Evolutionary conservation across 805 yeast genomes (phyloP).

Genomic region (Isabelozyma gotoi): DNA sequence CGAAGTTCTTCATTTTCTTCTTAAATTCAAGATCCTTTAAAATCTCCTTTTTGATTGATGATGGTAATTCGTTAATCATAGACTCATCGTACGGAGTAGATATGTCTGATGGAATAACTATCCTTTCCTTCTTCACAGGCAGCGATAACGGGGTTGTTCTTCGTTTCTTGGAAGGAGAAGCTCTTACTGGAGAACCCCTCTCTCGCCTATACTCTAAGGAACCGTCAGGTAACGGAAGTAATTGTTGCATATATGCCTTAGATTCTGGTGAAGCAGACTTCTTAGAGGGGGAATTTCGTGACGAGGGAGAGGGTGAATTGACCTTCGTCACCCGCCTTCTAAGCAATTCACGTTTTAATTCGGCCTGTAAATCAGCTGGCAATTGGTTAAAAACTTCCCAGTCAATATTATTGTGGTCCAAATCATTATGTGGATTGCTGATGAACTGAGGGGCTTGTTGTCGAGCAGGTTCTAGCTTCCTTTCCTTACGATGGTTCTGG

Average conservation of each 20-base stretch:
- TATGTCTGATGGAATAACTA: conserved; percentile 13
- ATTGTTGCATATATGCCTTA: conserved; percentile 36
- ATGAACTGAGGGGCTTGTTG: not conserved
- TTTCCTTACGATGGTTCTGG: not conserved
- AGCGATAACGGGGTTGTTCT: conserved; percentile 8
- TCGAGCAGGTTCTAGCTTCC: not conserved
- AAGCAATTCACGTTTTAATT: conserved; percentile 53
- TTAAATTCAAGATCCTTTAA: conserved; percentile 32
- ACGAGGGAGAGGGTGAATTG: not conserved
- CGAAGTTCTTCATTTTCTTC: conserved; percentile 22
- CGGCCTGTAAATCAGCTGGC: conserved; percentile 66
- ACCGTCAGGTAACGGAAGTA: conserved; percentile 34
- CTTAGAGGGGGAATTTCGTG: not conserved
- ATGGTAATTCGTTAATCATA: conserved; percentile 38
- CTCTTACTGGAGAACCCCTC: conserved; percentile 27
- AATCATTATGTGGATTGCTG: not conserved
- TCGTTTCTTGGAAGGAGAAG: conserved; percentile 11
- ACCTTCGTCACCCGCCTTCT: conserved; percentile 36
- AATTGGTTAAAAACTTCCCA: conserved; percentile 62
- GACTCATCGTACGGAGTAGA: conserved; percentile 34
- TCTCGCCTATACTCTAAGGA: conserved; percentile 30
- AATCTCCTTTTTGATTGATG: conserved; percentile 35
- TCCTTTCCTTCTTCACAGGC: conserved; percentile 10
- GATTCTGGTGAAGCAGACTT: not conserved
- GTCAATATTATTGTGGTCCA: conserved; percentile 46